Evolutionary conservation across 2,329 filamentous ascomycete species (phyloP), one percentile per base, ranked within the genome.

Genomic region (Ophiostoma piceae): DNA sequence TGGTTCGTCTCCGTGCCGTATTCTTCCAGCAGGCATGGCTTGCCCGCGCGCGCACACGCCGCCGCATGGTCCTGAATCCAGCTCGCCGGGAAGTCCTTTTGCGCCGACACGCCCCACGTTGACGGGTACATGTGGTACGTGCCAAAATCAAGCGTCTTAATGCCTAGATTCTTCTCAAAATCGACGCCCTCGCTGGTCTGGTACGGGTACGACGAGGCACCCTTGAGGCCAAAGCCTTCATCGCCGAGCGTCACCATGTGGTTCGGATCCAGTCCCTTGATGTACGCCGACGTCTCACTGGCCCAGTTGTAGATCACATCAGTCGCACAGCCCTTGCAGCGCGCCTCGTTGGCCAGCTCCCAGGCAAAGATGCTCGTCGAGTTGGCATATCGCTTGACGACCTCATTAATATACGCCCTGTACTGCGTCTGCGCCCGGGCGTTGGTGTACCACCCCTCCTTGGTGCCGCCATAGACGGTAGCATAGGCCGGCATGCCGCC

Each of bases 161-260:
- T 82, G 19, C 75, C 79, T 7, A 86, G 77, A 72, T 86, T 85
- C 73, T 79, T 79, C 29, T 79, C 80, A 73, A 84, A 88, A 75
- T 87, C 51, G 9, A 57, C n/a, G 19, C 51, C 51, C 51, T 57
- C 51, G n/a, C 51, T 26, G 11, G 51, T 57, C 51, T 57, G 51
- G 51, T 57, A 57, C n/a, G 51, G 51, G 51, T 57, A 57, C 8
- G 51, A 57, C n/a, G 51, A n/a, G 51, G 11, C 51, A n/a, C 51
- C 51, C 5, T 11, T 11, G n/a, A 57, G 11, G 3, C 51, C 82
- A 41, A 77, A 78, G 1, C 80, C 80, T 70, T 81, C 88, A 73
- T 90, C 87, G 19, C 88, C 87, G 26, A 88, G 81, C 0, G 84
- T 84, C 57, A 90, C 87, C 81, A 90, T 84, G 76, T 89, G 88